Evolutionary conservation across 2,329 filamentous ascomycete species (phyloP), one percentile per base, ranked within the genome.

Genomic region (Colletotrichum sublineola): DNA sequence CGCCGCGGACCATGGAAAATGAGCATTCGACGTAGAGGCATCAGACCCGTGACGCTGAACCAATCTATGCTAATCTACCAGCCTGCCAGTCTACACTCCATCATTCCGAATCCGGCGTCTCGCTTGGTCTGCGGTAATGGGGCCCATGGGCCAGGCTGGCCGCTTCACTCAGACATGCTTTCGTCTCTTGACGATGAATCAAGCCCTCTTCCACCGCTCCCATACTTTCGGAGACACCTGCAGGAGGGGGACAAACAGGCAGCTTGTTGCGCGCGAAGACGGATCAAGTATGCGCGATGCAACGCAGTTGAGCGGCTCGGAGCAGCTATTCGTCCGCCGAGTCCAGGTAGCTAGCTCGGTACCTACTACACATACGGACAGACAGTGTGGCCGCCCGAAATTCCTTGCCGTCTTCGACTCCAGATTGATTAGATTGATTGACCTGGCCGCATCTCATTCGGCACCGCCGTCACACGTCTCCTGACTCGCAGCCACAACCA

Each of bases 351-450:
- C 24, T 40, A 40, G 6, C 6, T 9, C 6, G 11, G 24, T 24
- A 24, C 24, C 24, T 40, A 40, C 38, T 40, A 11, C 6, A 9
- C 11, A 40, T 40, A 11, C 8, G 20, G 46, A 24, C 9, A 65
- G 31, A 55, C 66, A 65, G 60, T 72, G 60, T 64, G 36, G 50
- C 60, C 66, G 55, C 40, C 69, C 70, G 48, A 62, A 56, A 14
- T 33, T n/a, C 64, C 48, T 53, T 60, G 69, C 48, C 68, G 63
- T 55, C 69, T 64, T 46, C 44, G 44, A 53, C 68, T 64, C 60
- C 72, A 73, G 72, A 73, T 74, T 73, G 72, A 74, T 74, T 74
- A 73, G 70, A 73, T 70, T 60, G 40, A 38, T 61, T 50, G 55
- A 40, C 55, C 36, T 64, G 66, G 55, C 55, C 15, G 6, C 14